phyloP scores from a whole-genome alignment of 805 yeast species.

The Komagataella pseudopastoris region DNA sequence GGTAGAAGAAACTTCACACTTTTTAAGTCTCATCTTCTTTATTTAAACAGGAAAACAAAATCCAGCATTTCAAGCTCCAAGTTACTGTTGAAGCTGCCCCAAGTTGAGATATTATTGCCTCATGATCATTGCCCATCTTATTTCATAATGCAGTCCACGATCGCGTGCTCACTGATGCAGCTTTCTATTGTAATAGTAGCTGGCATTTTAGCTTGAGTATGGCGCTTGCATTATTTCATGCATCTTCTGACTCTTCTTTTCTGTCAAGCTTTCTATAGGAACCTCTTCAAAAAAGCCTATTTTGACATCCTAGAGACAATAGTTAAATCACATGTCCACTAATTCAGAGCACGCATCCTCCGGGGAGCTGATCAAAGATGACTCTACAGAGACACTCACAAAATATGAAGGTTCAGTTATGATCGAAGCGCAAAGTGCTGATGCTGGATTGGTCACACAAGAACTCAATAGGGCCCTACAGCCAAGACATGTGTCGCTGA shows the following conservation, averaged over 20 bases:
- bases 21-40: too few species aligned
- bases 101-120: neutral
- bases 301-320: neutral
- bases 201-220: neutral
- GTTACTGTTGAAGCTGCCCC: neutral
- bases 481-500: slow-evolving; percentile 30
- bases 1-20: too few species aligned
- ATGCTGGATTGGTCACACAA: slow-evolving; percentile 13
- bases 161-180: neutral
- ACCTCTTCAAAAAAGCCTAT: neutral
- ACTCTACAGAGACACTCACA: neutral
- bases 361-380: neutral
- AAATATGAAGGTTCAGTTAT: neutral
- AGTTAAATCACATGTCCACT: neutral
- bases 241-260: neutral
- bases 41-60: too few species aligned
- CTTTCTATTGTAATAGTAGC: neutral
- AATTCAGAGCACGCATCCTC: neutral
- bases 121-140: neutral
- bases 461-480: slow-evolving; percentile 7
- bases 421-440: neutral
- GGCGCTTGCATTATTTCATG: neutral
- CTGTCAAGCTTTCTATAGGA: neutral
- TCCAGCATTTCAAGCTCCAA: neutral
- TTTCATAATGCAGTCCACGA: neutral